Evolutionary conservation across 441 rosid genomes (phyloP).

Genomic region (Metrosideros polymorpha): DNA sequence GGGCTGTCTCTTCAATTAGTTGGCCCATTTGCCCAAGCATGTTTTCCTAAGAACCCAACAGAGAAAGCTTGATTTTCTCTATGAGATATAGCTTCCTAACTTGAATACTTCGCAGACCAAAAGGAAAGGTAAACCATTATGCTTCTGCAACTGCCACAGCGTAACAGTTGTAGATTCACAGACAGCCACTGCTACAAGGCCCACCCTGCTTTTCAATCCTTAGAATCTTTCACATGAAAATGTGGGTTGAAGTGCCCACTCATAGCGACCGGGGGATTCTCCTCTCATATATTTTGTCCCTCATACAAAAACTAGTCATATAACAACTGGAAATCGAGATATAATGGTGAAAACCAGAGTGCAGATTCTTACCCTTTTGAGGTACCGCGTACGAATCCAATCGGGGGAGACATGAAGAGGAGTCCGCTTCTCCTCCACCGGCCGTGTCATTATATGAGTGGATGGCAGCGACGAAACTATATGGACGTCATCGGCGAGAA

Average conservation of each 20-base stretch:
- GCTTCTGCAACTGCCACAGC: neutral
- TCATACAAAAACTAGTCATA: neutral
- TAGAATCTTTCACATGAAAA: neutral
- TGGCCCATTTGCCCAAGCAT: neutral
- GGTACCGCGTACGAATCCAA: constrained; percentile 87
- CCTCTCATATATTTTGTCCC: neutral
- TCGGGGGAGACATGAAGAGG: constrained; percentile 68
- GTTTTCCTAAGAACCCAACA: neutral
- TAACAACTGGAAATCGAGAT: neutral
- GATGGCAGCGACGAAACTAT: constrained; percentile 77
- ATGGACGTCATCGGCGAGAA: constrained; percentile 68
- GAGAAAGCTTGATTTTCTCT: neutral
- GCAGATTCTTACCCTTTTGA: constrained; percentile 43
- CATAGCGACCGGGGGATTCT: neutral
- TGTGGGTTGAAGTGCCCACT: neutral
- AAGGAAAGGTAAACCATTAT: neutral
- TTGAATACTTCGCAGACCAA: neutral
- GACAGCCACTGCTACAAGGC: neutral
- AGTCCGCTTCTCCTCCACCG: constrained; percentile 72
- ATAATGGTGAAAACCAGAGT: neutral
- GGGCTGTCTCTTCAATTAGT: neutral
- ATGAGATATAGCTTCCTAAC: neutral
- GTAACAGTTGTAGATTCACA: neutral
- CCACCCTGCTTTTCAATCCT: neutral
- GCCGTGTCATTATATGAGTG: constrained; percentile 72